Evolutionary conservation across 192 early-diverging fungal species (phyloP).

Genomic region (Gaertneriomyces sp.): DNA sequence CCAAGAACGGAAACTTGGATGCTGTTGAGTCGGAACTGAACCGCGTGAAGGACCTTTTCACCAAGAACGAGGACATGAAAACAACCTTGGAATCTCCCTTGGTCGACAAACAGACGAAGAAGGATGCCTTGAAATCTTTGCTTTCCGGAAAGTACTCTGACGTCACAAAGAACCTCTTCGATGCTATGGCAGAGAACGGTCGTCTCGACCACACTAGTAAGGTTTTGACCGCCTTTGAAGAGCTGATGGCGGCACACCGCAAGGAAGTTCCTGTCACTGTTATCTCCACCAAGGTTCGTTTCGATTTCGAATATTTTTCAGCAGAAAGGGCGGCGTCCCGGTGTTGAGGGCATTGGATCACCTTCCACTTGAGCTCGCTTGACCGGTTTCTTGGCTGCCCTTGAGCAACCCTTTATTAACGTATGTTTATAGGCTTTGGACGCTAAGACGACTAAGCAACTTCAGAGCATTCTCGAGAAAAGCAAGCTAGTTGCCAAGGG

Average conservation of each 20-base stretch:
- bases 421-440: constrained; percentile 63
- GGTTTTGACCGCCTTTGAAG: constrained; percentile 74
- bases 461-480: constrained; percentile 78
- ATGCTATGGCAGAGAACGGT: constrained; percentile 89
- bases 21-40: constrained; percentile 82
- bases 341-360: too few species aligned
- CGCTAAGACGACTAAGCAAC: constrained; percentile 60
- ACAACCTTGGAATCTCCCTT: constrained; percentile 84
- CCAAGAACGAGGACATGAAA: constrained; percentile 68
- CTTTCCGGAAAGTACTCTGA: constrained; percentile 69
- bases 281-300: constrained; percentile 78
- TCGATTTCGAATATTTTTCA: not conserved
- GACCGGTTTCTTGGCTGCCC: not conserved
- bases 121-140: constrained; percentile 61
- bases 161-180: constrained; percentile 90
- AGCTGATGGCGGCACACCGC: constrained; percentile 85
- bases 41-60: constrained; percentile 59
- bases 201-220: constrained; percentile 79
- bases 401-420: not conserved
- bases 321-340: not conserved
- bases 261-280: constrained; percentile 84
- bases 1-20: constrained; percentile 73
- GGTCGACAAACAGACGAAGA: constrained; percentile 75
- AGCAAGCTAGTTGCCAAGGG: constrained; percentile 70
- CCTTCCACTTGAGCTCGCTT: too few species aligned